Evolutionary conservation across 192 early-diverging fungal genomes (phyloP).

Genomic region (Helicostylum pulchrum): DNA sequence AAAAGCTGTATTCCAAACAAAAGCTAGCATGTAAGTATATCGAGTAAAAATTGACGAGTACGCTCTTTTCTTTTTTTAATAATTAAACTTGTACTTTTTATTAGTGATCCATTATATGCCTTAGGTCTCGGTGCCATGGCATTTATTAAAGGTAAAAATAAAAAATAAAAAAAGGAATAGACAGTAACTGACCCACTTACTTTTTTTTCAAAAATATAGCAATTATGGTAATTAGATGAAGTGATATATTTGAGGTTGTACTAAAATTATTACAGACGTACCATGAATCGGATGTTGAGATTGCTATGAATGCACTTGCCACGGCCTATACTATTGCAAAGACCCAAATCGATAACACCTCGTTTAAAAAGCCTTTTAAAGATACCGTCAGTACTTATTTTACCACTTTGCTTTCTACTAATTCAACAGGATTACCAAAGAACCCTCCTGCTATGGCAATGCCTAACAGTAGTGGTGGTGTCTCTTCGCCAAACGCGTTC

Average conservation of each 20-base stretch:
- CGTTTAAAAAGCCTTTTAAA: constrained; percentile 33
- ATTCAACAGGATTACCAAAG: constrained; percentile 19
- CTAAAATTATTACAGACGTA: constrained; percentile 36
- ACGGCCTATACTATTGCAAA: constrained; percentile 41
- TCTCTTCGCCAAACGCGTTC: constrained; percentile 18
- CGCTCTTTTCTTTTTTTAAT: too few species aligned
- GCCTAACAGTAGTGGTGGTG: neutral
- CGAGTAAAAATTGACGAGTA: neutral
- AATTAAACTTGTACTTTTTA: too few species aligned
- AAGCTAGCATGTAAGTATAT: constrained; percentile 36
- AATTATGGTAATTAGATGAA: constrained; percentile 22
- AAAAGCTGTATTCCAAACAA: constrained; percentile 46
- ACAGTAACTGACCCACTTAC: neutral
- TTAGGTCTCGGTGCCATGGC: constrained; percentile 50
- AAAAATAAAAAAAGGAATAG: neutral
- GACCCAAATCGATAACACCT: constrained; percentile 48
- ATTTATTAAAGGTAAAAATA: constrained; percentile 50
- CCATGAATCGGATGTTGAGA: constrained; percentile 42
- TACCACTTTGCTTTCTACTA: constrained; percentile 35
- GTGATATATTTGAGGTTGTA: neutral
- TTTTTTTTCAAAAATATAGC: constrained; percentile 8
- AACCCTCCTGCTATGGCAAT: constrained; percentile 9
- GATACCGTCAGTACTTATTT: constrained; percentile 36
- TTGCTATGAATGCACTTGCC: constrained; percentile 40
- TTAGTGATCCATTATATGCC: constrained; percentile 48